phyloP scores from a whole-genome alignment of 2,329 filamentous ascomycete genomes.

The Monosporascus sp. region DNA sequence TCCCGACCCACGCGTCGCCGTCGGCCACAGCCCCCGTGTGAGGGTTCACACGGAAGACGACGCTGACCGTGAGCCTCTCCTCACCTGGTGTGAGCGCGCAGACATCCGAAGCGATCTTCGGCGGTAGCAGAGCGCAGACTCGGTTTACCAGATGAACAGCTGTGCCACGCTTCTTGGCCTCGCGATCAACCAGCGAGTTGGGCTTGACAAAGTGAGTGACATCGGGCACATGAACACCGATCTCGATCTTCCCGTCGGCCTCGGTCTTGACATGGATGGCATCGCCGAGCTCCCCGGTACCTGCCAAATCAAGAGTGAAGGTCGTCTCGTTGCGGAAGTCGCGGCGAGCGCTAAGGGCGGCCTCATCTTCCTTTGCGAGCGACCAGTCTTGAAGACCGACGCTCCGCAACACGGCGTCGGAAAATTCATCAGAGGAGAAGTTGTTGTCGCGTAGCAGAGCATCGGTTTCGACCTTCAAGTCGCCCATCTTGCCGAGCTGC shows the following conservation, averaged over 20 bases:
- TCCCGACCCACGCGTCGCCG: constrained; percentile 89
- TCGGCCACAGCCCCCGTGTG: constrained; percentile 74
- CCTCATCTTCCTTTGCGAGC: constrained; percentile 74
- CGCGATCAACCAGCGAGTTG: constrained; percentile 90
- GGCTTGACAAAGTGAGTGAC: constrained; percentile 95
- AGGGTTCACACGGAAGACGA: constrained; percentile 86
- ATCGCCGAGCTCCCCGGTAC: constrained; percentile 82
- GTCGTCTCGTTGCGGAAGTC: constrained; percentile 86
- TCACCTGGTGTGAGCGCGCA: constrained; percentile 84
- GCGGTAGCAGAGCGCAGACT: constrained; percentile 79
- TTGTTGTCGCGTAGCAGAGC: constrained; percentile 97
- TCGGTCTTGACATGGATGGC: constrained; percentile 87
- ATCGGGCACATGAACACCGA: constrained; percentile 92
- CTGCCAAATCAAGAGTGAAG: constrained; percentile 90
- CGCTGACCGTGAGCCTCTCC: constrained; percentile 85
- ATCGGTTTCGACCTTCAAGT: constrained; percentile 96
- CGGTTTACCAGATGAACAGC: constrained; percentile 93
- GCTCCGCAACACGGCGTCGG: constrained; percentile 89
- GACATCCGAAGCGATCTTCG: constrained; percentile 78
- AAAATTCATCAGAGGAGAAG: constrained; percentile 95
- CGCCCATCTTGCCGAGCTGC: constrained; percentile 94
- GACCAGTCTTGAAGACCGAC: constrained; percentile 92
- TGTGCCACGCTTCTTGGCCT: constrained; percentile 96
- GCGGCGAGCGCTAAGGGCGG: constrained; percentile 66
- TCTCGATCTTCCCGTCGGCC: constrained; percentile 79